These are phyloP conservation scores for Puccinia hordei DNA, from an alignment of 1,284 basidiomycete species.

Conservation along the genomic window DNA sequence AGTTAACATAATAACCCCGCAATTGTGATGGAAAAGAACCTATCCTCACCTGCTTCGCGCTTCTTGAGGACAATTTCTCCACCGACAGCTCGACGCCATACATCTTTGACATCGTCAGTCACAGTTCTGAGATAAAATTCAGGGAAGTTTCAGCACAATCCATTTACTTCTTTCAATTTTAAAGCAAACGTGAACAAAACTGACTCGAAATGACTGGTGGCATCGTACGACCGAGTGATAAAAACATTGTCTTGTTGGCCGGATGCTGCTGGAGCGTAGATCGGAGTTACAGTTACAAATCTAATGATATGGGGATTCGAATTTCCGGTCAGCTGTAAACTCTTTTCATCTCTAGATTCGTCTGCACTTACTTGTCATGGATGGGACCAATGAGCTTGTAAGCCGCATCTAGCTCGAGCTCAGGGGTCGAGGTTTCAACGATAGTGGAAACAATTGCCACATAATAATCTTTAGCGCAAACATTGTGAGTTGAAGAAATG, in stretches of 20 bases:
- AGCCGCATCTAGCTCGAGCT: constrained; percentile 87
- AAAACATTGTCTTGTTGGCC: constrained; percentile 86
- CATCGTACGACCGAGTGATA: constrained; percentile 96
- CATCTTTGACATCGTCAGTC: constrained; percentile 71
- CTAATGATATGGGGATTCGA: constrained; percentile 61
- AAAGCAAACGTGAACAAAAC: not conserved
- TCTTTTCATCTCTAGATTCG: not conserved
- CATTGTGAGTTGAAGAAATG: constrained; percentile 95
- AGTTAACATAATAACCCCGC: not conserved
- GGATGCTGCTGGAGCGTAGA: constrained; percentile 83
- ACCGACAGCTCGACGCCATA: constrained; percentile 82
- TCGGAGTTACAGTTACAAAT: constrained; percentile 83
- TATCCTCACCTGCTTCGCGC: constrained; percentile 48
- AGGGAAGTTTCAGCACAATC: constrained; percentile 5
- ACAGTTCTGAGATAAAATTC: constrained; percentile 64
- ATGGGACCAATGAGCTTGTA: constrained; percentile 89
- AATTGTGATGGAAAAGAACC: not conserved
- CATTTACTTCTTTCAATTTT: not conserved
- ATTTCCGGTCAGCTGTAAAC: constrained; percentile 17
- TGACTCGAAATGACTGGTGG: constrained; percentile 92
- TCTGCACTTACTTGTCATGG: constrained; percentile 78
- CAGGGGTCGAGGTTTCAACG: constrained; percentile 91
- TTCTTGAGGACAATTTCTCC: constrained; percentile 50
- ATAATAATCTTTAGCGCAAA: constrained; percentile 90
- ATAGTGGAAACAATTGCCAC: constrained; percentile 98